Evolutionary conservation across 1,284 basidiomycete species (phyloP).

Genomic region (Taiwanofungus camphoratus): DNA sequence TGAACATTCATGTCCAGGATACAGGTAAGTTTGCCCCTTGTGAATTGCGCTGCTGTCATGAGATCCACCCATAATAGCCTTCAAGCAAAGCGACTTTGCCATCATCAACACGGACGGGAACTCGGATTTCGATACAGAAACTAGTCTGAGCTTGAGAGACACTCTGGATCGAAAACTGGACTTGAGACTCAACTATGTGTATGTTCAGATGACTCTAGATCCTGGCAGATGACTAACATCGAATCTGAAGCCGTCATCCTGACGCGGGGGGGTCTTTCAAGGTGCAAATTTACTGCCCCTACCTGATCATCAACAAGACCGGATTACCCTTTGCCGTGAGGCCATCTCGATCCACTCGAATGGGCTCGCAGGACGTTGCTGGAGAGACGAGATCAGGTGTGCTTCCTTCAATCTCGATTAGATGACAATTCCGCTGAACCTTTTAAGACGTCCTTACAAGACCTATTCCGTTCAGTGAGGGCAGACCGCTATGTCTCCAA

Average conservation of each 20-base stretch:
- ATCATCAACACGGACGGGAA: constrained; percentile 95
- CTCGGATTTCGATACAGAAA: constrained; percentile 86
- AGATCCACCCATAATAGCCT: constrained; percentile 44
- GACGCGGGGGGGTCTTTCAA: constrained; percentile 98
- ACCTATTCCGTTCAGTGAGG: constrained; percentile 69
- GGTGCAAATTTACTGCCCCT: constrained; percentile 94
- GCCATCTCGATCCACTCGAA: constrained; percentile 64
- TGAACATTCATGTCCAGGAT: constrained; percentile 89
- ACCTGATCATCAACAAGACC: constrained; percentile 92
- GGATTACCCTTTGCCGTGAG: constrained; percentile 80
- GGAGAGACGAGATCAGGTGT: constrained; percentile 64
- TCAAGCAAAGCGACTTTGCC: constrained; percentile 95
- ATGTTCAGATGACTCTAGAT: constrained; percentile 25
- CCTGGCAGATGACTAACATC: background rate
- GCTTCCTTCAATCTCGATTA: constrained; percentile 9
- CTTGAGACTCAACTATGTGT: constrained; percentile 87
- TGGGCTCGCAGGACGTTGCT: constrained; percentile 78
- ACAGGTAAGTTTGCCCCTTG: constrained; percentile 47
- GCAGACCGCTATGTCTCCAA: constrained; percentile 24
- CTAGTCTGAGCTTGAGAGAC: constrained; percentile 71
- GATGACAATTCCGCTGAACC: constrained; percentile 8
- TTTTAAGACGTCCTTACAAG: constrained; percentile 50
- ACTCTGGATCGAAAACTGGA: constrained; percentile 74
- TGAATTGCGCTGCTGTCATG: background rate
- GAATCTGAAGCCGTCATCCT: constrained; percentile 60